A percentile compares a stretch with the other conserved stretches of the same genome.
These are phyloP conservation scores for Dittrichia graveolens DNA, from an alignment of 129 eudicot genomes.

Conservation along the genomic window DNA sequence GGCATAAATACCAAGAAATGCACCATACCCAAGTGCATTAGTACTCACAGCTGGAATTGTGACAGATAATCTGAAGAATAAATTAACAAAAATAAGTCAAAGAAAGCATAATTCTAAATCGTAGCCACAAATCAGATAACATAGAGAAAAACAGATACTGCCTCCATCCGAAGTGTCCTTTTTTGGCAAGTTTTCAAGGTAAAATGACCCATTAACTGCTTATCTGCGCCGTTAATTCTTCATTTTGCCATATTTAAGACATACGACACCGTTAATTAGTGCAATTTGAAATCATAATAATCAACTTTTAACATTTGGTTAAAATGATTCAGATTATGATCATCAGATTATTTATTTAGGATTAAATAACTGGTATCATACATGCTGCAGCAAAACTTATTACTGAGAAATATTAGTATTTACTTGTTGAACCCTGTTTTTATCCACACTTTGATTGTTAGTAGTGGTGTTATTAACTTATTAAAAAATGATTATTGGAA, in stretches of 20 bases:
- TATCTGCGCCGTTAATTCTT: neutral
- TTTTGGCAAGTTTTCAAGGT: too few species aligned
- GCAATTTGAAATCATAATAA: too few species aligned
- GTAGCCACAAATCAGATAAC: neutral
- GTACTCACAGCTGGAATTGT: conserved; percentile 77
- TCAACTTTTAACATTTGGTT: neutral
- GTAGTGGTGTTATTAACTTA: too few species aligned
- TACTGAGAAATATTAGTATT: too few species aligned
- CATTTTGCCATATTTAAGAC: neutral
- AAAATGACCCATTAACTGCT: too few species aligned
- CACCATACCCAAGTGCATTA: conserved; percentile 94
- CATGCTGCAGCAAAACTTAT: neutral
- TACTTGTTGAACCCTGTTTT: too few species aligned
- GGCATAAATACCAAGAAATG: conserved; percentile 93
- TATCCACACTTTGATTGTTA: too few species aligned
- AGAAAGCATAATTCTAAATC: neutral
- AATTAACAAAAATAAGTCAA: conserved; percentile 5
- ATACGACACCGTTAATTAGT: neutral
- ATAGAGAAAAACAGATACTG: neutral
- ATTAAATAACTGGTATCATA: neutral
- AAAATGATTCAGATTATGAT: neutral
- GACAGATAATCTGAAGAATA: conserved; percentile 65
- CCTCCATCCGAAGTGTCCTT: neutral
- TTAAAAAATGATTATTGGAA: too few species aligned
- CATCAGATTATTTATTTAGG: too few species aligned